phyloP scores from a whole-genome alignment of 2,329 filamentous ascomycete genomes.

The Sporothrix inflata region DNA sequence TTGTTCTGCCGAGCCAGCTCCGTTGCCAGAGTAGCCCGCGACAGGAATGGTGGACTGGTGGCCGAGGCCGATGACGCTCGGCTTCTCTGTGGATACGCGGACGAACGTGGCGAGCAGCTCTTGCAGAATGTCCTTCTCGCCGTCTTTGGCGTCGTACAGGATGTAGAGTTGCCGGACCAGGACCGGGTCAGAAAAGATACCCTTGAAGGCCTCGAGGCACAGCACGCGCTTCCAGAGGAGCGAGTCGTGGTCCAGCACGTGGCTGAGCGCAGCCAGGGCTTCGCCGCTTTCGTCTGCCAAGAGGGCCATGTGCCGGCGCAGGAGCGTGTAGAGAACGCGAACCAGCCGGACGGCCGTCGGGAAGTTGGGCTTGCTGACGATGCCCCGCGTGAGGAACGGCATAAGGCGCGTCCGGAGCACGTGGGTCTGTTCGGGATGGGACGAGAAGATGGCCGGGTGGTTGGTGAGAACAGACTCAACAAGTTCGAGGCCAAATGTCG shows the following conservation, averaged over 20 bases:
- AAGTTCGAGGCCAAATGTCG: constrained; percentile 85
- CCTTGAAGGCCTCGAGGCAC: constrained; percentile 88
- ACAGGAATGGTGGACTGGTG: constrained; percentile 84
- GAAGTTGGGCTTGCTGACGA: constrained; percentile 80
- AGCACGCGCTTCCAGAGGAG: constrained; percentile 83
- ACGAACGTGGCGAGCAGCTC: constrained; percentile 87
- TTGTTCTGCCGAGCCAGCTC: constrained; percentile 70
- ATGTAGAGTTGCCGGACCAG: constrained; percentile 79
- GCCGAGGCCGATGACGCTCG: constrained; percentile 82
- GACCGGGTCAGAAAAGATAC: constrained; percentile 79
- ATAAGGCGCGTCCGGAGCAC: constrained; percentile 77
- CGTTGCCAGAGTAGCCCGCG: constrained; percentile 57
- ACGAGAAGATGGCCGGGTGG: constrained; percentile 77
- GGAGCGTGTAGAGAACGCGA: constrained; percentile 78
- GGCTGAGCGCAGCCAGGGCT: constrained; percentile 77
- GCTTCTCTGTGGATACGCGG: constrained; percentile 89
- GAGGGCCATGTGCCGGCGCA: constrained; percentile 76
- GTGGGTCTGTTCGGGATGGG: constrained; percentile 78
- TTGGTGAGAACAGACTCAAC: constrained; percentile 89
- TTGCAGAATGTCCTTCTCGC: constrained; percentile 75
- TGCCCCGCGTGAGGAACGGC: constrained; percentile 76
- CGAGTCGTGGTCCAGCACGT: constrained; percentile 85
- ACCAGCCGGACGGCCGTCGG: constrained; percentile 79
- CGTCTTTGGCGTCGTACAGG: constrained; percentile 74
- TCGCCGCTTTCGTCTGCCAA: constrained; percentile 81